phyloP scores from a whole-genome alignment of 192 early-diverging fungal genomes.

The Funneliformis geosporum region DNA sequence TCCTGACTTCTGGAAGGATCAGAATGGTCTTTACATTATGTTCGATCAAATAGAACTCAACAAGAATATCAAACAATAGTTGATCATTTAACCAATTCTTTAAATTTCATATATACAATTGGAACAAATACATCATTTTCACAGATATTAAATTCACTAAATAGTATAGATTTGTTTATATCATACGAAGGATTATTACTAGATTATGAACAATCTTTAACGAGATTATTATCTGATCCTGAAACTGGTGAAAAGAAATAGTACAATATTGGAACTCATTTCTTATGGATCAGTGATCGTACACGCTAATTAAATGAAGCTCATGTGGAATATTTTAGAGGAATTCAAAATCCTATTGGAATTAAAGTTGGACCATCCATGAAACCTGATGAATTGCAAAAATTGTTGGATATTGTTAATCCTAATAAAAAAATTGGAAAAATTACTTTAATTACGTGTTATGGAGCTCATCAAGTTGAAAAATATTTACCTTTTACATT shows the following conservation, averaged over 20 bases:
- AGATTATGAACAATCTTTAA: conserved; percentile 89
- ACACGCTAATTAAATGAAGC: conserved; percentile 93
- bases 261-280: conserved; percentile 96
- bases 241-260: conserved; percentile 56
- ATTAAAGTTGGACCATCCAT: conserved; percentile 95
- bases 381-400: conserved; percentile 81
- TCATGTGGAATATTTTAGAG: conserved; percentile 96
- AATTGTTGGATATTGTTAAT: conserved; percentile 84
- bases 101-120: conserved; percentile 94
- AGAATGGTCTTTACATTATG: conserved; percentile 88
- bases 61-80: conserved; percentile 91
- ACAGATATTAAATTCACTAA: conserved; percentile 49
- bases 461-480: conserved; percentile 77
- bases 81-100: conserved; percentile 78
- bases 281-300: conserved; percentile 98
- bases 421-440: conserved; percentile 85
- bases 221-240: conserved; percentile 61
- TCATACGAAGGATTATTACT: conserved; percentile 96
- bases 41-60: conserved; percentile 73
- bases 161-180: conserved; percentile 87
- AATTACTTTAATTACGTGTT: conserved; percentile 94
- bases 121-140: conserved; percentile 67
- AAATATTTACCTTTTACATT: conserved; percentile 87
- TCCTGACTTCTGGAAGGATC: conserved; percentile 68
- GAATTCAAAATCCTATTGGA: conserved; percentile 96